A percentile compares a stretch with the other conserved stretches of the same genome.
These are phyloP conservation scores for Claviceps lovelessii DNA, from an alignment of 2,329 filamentous ascomycete species.

Conservation along the genomic window DNA sequence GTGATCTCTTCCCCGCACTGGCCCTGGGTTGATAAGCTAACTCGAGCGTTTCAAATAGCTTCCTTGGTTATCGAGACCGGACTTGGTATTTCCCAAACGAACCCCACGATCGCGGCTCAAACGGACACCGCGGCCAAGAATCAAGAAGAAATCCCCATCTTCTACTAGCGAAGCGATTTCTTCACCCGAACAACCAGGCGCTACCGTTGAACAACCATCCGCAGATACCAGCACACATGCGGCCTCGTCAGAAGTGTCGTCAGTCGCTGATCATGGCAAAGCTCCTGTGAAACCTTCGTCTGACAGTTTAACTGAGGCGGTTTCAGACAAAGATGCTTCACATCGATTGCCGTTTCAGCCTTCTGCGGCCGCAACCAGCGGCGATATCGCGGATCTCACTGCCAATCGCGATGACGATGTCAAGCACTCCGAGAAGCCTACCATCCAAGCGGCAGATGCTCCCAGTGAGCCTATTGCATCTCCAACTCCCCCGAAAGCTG, in stretches of 20 bases:
- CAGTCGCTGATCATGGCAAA: neutral
- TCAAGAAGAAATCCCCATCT: conserved; percentile 28
- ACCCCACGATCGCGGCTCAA: conserved; percentile 24
- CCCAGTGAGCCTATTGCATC: conserved; percentile 7
- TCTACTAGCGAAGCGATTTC: conserved; percentile 26
- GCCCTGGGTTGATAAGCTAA: neutral
- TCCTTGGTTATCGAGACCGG: conserved; percentile 42
- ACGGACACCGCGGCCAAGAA: conserved; percentile 21
- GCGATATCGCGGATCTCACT: neutral
- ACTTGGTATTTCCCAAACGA: conserved; percentile 33
- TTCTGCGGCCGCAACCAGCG: neutral
- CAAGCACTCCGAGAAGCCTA: conserved; percentile 12
- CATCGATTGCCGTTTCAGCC: neutral
- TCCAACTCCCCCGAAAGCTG: conserved; percentile 13
- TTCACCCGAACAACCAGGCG: conserved; percentile 27
- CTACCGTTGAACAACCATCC: conserved; percentile 10
- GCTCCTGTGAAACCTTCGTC: neutral
- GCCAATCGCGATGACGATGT: conserved; percentile 8
- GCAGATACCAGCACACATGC: neutral
- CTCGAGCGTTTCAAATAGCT: conserved; percentile 24
- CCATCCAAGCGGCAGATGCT: conserved; percentile 8
- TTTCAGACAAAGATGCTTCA: neutral
- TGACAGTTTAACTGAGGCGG: neutral
- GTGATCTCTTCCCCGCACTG: neutral
- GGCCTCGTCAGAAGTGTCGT: conserved; percentile 1